Evolutionary conservation across 257 asterid species (phyloP).

Genomic region (Solanum pinnatisectum): DNA sequence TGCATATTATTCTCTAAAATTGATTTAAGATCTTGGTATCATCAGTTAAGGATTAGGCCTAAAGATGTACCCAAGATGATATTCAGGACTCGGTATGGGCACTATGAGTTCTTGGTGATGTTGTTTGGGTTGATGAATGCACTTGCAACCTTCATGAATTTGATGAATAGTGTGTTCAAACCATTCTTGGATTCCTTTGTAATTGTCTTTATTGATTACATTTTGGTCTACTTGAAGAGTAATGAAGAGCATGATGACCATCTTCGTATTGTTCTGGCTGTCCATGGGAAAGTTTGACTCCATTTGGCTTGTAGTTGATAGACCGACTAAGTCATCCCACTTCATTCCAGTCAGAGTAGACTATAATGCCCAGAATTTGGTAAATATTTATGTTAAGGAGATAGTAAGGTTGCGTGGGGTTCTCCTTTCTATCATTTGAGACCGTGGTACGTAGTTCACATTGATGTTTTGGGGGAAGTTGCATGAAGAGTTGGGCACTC

Average conservation of each 20-base stretch:
- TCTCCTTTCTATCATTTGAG: background rate
- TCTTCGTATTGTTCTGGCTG: too few species aligned
- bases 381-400: too few species aligned
- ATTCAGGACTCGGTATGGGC: background rate
- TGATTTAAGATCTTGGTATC: background rate
- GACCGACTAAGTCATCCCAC: background rate
- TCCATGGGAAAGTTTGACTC: background rate
- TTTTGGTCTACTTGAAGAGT: background rate
- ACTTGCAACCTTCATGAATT: background rate
- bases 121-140: background rate
- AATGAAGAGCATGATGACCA: background rate
- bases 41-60: background rate
- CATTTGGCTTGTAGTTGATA: background rate
- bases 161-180: background rate
- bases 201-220: background rate
- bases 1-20: too few species aligned
- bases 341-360: background rate
- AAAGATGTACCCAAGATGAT: too few species aligned
- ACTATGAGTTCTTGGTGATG: background rate
- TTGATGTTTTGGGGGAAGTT: background rate
- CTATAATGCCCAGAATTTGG: background rate
- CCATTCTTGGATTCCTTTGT: background rate
- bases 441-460: background rate
- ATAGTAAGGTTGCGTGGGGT: background rate
- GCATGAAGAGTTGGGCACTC: background rate